Base-by-base conservation (phyloP, 2,329 filamentous ascomycete genomes). In the Blastomyces silverae region DNA sequence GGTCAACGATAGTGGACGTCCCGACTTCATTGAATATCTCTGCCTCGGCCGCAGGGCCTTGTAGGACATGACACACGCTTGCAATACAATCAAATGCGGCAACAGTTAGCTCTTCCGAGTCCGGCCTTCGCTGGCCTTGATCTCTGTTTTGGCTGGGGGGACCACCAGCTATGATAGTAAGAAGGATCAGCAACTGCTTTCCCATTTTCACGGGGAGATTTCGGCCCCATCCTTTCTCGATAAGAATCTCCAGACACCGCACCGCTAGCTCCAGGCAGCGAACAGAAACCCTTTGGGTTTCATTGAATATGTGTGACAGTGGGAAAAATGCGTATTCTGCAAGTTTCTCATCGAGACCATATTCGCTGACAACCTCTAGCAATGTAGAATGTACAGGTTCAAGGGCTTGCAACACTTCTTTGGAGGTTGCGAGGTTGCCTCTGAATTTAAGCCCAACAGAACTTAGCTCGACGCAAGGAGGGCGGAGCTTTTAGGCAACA, bases 271-370 rank as follows among this genome's bases (percentile, higher is more conserved):
- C 94, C 8, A 94, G 79, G 52, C 68, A 77, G 62, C 84, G 83
- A 58, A 89, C 84, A 0, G 92, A 87, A 63, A 92, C 85, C 59
- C 84, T 82, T 67, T 89, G 85, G 69, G 90, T 88, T 67, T 87
- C 84, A 65, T 91, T 88, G 71, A 99, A 88, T 50, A 97, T 86
- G 70, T 94, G 89, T 0, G 91, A 92, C 0, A 99, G 80, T 0
- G 94, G 94, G 67, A 97, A 96, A 80, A 97, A 97, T 72, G 90
- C 84, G 80, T 97, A 99, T 79, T 97, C 92, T 17, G 92, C 91
- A 22, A 97, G 80, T 74, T 92, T 93, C 62, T 87, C 83, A 74
- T 97, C 91, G 22, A 97, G 74, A 0, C 73, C 70, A 67, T 76
- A 71, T 46, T 78, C 74, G 8, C 71, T 71, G 28, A 73, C 70